These are phyloP conservation scores for Saccharomyces pastorianus DNA, from an alignment of 1,139 yeast species.

Conservation along the genomic window DNA sequence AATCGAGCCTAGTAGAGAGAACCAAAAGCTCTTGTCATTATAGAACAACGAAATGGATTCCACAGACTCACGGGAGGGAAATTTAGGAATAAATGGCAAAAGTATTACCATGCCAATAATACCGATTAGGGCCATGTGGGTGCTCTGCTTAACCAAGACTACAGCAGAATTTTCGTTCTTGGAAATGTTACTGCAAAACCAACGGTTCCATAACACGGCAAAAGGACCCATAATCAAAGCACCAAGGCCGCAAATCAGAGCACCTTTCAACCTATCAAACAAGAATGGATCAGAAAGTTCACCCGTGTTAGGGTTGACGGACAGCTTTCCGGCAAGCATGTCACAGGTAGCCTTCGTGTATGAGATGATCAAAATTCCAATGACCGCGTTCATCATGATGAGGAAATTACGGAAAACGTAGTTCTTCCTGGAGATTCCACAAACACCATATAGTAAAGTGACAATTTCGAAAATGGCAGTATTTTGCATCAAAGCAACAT, in stretches of 20 bases:
- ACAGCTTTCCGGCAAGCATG: conserved; percentile 21
- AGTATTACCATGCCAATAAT: conserved; percentile 16
- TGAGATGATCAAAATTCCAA: conserved; percentile 18
- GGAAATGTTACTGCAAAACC: conserved; percentile 12
- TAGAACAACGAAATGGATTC: conserved; percentile 14
- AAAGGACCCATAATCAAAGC: conserved; percentile 24
- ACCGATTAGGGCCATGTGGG: conserved; percentile 21
- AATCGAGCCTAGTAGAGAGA: conserved; percentile 16
- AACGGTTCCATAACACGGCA: conserved; percentile 20
- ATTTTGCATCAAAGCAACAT: conserved; percentile 23
- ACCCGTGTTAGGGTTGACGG: conserved; percentile 22
- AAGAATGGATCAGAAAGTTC: conserved; percentile 27
- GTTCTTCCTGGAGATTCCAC: conserved; percentile 11
- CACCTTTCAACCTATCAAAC: conserved; percentile 27
- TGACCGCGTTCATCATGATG: conserved; percentile 10
- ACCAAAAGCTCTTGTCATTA: conserved; percentile 21
- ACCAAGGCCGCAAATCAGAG: conserved; percentile 24
- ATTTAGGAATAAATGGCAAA: conserved; percentile 19
- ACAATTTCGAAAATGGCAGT: conserved; percentile 22
- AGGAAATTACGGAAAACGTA: conserved; percentile 11
- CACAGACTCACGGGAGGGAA: conserved; percentile 7
- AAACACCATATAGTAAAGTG: conserved; percentile 19
- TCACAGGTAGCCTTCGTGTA: conserved; percentile 26
- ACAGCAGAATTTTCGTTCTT: conserved; percentile 11
- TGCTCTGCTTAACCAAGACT: conserved; percentile 14